Evolutionary conservation across 2,329 filamentous ascomycete species (phyloP).

Genomic region (Aureobasidium pullulans): DNA sequence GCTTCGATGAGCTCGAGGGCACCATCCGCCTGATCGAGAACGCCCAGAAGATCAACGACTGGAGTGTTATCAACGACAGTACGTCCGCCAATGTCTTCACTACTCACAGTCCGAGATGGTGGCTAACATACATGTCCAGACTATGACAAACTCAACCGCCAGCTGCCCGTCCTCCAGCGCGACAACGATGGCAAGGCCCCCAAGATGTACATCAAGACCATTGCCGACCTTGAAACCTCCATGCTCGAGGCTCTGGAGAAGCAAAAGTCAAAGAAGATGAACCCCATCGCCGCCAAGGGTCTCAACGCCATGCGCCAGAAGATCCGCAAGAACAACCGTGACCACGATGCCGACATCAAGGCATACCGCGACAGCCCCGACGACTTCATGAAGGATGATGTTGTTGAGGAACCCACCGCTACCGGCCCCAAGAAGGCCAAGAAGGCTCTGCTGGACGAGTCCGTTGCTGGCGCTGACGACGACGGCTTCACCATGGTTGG

Average conservation of each 20-base stretch:
- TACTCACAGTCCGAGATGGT: neutral
- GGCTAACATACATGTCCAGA: slow-evolving; percentile 16
- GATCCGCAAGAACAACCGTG: slow-evolving; percentile 98
- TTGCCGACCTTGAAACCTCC: slow-evolving; percentile 88
- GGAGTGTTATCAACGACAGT: slow-evolving; percentile 64
- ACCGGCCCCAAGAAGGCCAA: slow-evolving; percentile 45
- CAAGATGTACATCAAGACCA: slow-evolving; percentile 85
- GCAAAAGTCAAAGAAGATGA: slow-evolving; percentile 99
- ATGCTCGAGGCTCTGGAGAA: slow-evolving; percentile 92
- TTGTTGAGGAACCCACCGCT: slow-evolving; percentile 58
- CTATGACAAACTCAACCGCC: slow-evolving; percentile 57
- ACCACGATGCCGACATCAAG: slow-evolving; percentile 81
- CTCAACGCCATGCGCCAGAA: slow-evolving; percentile 97
- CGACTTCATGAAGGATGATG: slow-evolving; percentile 76
- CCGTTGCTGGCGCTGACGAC: slow-evolving; percentile 55
- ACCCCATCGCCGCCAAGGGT: slow-evolving; percentile 85
- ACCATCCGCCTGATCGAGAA: slow-evolving; percentile 92
- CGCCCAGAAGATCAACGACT: slow-evolving; percentile 94
- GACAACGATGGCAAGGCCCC: slow-evolving; percentile 66
- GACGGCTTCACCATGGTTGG: slow-evolving; percentile 86
- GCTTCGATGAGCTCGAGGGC: slow-evolving; percentile 83
- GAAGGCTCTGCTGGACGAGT: slow-evolving; percentile 43
- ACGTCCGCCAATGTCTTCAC: neutral
- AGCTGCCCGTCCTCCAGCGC: slow-evolving; percentile 38
- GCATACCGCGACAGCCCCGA: slow-evolving; percentile 80